Percentiles rank a stretch among this genome's conserved stretches.
phyloP scores from a whole-genome alignment of 805 yeast genomes.

The Isabelozyma rhagii region DNA sequence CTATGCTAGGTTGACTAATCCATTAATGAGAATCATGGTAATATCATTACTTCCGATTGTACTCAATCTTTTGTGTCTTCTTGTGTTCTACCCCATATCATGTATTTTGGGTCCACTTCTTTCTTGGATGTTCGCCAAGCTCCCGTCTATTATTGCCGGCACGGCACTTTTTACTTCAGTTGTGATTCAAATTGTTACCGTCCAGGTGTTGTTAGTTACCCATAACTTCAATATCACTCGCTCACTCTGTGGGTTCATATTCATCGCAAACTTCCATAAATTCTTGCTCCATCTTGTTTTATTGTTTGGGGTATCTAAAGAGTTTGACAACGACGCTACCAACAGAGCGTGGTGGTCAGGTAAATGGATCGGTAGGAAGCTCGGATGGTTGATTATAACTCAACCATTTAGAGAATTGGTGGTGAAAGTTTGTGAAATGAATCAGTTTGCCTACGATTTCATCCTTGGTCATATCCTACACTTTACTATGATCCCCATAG shows the following conservation, averaged over 20 bases:
- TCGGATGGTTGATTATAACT: conserved; percentile 34
- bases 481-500: conserved; percentile 35
- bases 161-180: conserved; percentile 36
- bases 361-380: conserved; percentile 38
- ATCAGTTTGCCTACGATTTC: conserved; percentile 47
- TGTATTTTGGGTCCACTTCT: conserved; percentile 35
- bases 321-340: conserved; percentile 35
- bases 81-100: conserved; percentile 32
- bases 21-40: conserved; percentile 59
- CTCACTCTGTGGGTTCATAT: conserved; percentile 36
- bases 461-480: conserved; percentile 41
- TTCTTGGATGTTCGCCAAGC: conserved; percentile 25
- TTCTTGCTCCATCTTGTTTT: conserved; percentile 27
- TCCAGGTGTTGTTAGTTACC: conserved; percentile 36
- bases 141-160: conserved; percentile 38
- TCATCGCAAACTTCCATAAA: conserved; percentile 36
- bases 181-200: conserved; percentile 25
- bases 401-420: conserved; percentile 47
- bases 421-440: conserved; percentile 45
- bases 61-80: conserved; percentile 30
- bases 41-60: conserved; percentile 49
- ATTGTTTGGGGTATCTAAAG: conserved; percentile 25
- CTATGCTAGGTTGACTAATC: conserved; percentile 32
- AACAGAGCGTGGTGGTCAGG: conserved; percentile 58
- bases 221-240: conserved; percentile 43